phyloP scores from a whole-genome alignment of 352 stramenopile genomes.

The Globisporangium spiculum region DNA sequence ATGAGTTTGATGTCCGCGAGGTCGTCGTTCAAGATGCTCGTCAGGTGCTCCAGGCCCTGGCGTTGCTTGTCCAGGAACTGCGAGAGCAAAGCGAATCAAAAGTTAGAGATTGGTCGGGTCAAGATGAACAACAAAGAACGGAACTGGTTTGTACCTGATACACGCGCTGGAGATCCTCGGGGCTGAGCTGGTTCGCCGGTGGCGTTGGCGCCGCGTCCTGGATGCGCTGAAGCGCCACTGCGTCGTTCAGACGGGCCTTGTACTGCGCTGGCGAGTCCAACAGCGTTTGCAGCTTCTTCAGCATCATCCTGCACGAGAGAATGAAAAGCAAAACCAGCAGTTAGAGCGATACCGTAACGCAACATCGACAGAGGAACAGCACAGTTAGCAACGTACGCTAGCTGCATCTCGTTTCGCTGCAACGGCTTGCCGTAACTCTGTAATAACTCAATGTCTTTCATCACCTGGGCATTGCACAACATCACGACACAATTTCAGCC shows the following conservation, averaged over 20 bases:
- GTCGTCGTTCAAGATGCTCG: constrained; percentile 81
- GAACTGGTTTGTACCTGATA: constrained; percentile 44
- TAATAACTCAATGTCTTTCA: constrained; percentile 87
- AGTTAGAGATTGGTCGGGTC: not conserved
- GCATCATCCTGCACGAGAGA: constrained; percentile 41
- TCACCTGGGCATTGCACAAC: constrained; percentile 37
- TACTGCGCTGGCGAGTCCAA: constrained; percentile 82
- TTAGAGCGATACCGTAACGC: not conserved
- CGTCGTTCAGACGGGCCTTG: constrained; percentile 83
- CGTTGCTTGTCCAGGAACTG: constrained; percentile 85
- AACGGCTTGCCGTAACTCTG: constrained; percentile 85
- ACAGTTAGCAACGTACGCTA: constrained; percentile 54
- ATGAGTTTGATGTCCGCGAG: constrained; percentile 86
- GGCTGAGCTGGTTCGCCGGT: constrained; percentile 54
- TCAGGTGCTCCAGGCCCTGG: constrained; percentile 80
- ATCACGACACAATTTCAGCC: constrained; percentile 3
- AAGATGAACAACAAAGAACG: not conserved
- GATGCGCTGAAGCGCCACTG: constrained; percentile 66
- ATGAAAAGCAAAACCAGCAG: not conserved
- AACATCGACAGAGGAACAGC: constrained; percentile 7
- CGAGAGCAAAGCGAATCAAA: constrained; percentile 14
- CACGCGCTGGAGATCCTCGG: constrained; percentile 70
- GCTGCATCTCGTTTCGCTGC: constrained; percentile 70
- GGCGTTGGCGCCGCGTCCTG: constrained; percentile 44
- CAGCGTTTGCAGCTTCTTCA: constrained; percentile 83